Percentiles rank a stretch among this genome's conserved stretches.
Conservation (phyloP, 1,284 basidiomycete genomes). For the Apiotrichum montevideense region DNA sequence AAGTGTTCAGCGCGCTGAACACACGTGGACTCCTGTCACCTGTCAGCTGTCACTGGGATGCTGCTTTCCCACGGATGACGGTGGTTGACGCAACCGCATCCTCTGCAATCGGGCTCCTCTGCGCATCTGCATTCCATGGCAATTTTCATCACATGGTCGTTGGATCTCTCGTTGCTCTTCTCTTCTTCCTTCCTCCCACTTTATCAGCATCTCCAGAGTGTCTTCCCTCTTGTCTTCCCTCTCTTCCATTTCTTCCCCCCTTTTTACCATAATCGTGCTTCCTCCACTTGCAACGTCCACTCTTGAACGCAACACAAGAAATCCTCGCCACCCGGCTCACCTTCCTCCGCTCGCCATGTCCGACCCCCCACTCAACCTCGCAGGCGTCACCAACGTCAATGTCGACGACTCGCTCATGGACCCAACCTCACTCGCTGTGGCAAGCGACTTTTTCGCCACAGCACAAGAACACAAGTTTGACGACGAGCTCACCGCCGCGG, state of each 20-base stretch:
- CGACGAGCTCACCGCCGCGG: slow-evolving; percentile 14
- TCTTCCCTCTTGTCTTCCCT: not conserved
- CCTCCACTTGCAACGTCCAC: not conserved
- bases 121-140: too few species aligned
- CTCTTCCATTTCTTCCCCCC: not conserved
- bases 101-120: too few species aligned
- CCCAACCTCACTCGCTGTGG: slow-evolving; percentile 5
- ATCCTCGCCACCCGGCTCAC: not conserved
- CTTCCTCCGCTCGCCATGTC: not conserved
- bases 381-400: slow-evolving; percentile 14
- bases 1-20: too few species aligned
- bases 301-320: not conserved
- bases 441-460: slow-evolving; percentile 12
- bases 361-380: slow-evolving; percentile 19
- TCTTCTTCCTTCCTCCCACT: not conserved
- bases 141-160: too few species aligned
- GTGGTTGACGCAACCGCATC: too few species aligned
- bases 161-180: too few species aligned
- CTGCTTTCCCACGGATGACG: too few species aligned
- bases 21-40: too few species aligned
- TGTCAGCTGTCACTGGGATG: too few species aligned
- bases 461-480: slow-evolving; percentile 17
- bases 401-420: slow-evolving; percentile 16
- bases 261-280: not conserved
- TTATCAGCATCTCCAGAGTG: not conserved